Conservation (phyloP, 1,284 basidiomycete species). For the Ceraceosorus guamensis region DNA sequence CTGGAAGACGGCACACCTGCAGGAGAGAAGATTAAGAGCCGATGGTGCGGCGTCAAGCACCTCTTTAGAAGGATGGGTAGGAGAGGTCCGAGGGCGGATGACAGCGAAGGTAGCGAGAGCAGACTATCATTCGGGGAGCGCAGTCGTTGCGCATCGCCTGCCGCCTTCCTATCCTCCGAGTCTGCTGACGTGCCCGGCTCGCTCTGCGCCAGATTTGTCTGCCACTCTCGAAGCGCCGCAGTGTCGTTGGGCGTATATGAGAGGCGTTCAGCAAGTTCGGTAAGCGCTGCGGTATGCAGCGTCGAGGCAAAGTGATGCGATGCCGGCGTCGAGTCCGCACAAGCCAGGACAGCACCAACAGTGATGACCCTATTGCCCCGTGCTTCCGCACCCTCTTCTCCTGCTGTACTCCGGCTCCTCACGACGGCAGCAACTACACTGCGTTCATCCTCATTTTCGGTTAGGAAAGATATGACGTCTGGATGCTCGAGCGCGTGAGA, state of each 20-base stretch:
- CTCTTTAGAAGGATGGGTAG: slow-evolving; percentile 31
- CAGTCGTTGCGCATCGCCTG: no score
- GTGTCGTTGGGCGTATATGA: slow-evolving; percentile 12
- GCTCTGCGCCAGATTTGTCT: slow-evolving; percentile 4
- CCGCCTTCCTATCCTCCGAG: no score
- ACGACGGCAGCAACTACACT: slow-evolving; percentile 27
- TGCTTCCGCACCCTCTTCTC: slow-evolving; percentile 12
- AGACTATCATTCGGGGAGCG: not conserved
- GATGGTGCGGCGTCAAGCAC: slow-evolving; percentile 22
- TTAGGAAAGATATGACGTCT: slow-evolving; percentile 29
- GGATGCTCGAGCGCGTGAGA: slow-evolving; percentile 21
- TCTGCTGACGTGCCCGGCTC: no score
- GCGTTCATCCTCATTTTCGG: slow-evolving; percentile 1
- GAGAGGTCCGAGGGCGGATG: slow-evolving; percentile 27
- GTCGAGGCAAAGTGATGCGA: slow-evolving; percentile 23
- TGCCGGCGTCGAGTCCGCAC: slow-evolving; percentile 11
- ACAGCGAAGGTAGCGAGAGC: slow-evolving; percentile 26
- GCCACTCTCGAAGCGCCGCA: slow-evolving; percentile 11
- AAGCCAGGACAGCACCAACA: slow-evolving; percentile 15
- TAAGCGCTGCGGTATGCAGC: slow-evolving; percentile 21
- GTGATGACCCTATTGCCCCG: slow-evolving; percentile 32
- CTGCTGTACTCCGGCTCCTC: slow-evolving; percentile 11
- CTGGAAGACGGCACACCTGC: slow-evolving; percentile 17
- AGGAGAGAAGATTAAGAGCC: slow-evolving; percentile 31
- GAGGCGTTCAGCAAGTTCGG: slow-evolving; percentile 18